Base-by-base conservation (phyloP, 768 basidiomycete genomes). In the Galerina sulciceps region DNA sequence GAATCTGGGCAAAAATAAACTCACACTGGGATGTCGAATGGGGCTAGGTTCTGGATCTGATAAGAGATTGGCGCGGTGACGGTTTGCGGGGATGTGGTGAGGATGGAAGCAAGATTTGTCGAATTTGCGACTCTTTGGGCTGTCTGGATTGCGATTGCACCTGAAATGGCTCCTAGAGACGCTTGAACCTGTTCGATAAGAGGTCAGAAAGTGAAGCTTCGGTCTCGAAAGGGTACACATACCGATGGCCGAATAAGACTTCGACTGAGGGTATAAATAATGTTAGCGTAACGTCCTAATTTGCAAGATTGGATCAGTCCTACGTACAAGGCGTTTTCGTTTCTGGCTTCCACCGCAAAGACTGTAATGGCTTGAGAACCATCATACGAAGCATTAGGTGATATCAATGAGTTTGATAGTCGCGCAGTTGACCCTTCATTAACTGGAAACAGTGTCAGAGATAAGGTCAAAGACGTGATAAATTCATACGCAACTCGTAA, bases 21-120 rank as follows among this genome's bases (percentile, higher is more conserved):
- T 14, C 72, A 87, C 85, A 84, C 80, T 20, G 86, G 82, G 11
- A 80, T 67, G 60, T 88, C 79, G 56, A 88, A 89, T 0, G 88
- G 85, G 15, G 76, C 70, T 1, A 85, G 58, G 58, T 89, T 87
- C 52, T 73, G 44, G 9, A 85, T 46, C 0, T 69, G 78, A 61
- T 81, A 88, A 35, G 67, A 73, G 6, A 87, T 66, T 1, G 88
- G 86, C 10, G 75, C 56, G 2, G 78, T 69, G 31, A 89, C 67
- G 4, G 83, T 78, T 53, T 76, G 72, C 0, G 88, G 86, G 1
- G 86, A 83, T 1, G 54, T 73, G 34, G 66, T 59, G 22, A 86
- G 69, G 22, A 89, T 61, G 2, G 68, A 45, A 0, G 70, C 42
- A 3, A 77, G 34, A 40, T 75, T 74, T 11, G 70, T 37, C 8